Conservation (phyloP, 768 basidiomycete species). For the Daedaleopsis nitida region DNA sequence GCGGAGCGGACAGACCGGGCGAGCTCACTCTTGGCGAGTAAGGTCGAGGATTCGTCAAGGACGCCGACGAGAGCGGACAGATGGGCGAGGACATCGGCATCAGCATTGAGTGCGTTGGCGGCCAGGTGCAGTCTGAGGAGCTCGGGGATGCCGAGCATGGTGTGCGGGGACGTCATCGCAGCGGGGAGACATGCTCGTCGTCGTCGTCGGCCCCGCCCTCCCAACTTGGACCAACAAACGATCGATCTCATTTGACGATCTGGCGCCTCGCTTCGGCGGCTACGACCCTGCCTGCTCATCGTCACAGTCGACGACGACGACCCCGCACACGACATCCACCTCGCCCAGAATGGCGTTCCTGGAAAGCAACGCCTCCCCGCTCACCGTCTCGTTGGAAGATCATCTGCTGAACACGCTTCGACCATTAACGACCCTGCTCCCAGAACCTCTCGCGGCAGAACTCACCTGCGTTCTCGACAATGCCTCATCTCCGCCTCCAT, state of each 20-base stretch:
- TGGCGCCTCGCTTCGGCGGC: neutral
- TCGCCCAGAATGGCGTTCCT: neutral
- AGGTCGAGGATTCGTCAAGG: neutral
- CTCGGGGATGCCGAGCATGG: neutral
- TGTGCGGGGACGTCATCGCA: too few relatives aligned
- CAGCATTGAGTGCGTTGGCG: conserved; percentile 46
- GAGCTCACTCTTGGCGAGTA: neutral
- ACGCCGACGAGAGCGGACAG: conserved; percentile 21
- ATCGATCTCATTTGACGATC: neutral
- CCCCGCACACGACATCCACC: neutral
- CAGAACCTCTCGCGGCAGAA: conserved; percentile 43
- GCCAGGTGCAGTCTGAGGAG: conserved; percentile 41
- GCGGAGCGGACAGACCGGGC: neutral
- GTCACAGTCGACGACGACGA: neutral
- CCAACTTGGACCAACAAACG: neutral
- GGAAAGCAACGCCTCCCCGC: conserved; percentile 15
- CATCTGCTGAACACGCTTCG: conserved; percentile 57
- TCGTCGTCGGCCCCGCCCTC: neutral
- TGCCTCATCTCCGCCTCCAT: neutral
- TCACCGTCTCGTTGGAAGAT: conserved; percentile 69
- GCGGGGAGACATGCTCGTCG: neutral
- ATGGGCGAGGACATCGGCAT: conserved; percentile 36
- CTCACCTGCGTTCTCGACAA: conserved; percentile 43
- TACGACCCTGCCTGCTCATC: neutral
- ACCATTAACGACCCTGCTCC: conserved; percentile 48